Evolutionary conservation across 2,329 filamentous ascomycete species (phyloP).

Genomic region (Fusarium sp.): DNA sequence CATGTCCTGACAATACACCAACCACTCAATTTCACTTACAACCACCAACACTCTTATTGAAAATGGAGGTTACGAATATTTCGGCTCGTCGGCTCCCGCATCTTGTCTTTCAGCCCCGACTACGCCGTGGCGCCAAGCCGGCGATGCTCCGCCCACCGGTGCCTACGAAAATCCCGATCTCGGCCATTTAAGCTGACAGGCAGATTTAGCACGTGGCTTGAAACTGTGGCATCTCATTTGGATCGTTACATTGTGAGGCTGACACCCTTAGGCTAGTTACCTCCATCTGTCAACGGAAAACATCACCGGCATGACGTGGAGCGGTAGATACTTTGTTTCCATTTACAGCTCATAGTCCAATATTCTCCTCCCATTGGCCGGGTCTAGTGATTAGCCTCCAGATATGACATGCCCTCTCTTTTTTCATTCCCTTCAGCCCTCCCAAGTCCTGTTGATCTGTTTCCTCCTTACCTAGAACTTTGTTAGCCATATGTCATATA

Average conservation of each 20-base stretch:
- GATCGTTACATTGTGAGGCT: conserved; percentile 33
- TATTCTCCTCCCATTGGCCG: conserved; percentile 24
- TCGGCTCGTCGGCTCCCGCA: conserved; percentile 2
- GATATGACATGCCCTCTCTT: conserved; percentile 34
- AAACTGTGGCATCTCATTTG: not conserved
- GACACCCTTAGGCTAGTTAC: conserved; percentile 21
- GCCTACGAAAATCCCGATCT: conserved; percentile 1
- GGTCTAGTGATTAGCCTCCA: conserved; percentile 36
- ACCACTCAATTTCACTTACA: not conserved
- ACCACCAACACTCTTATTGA: not conserved
- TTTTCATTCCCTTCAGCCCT: conserved; percentile 49
- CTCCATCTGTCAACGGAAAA: not conserved
- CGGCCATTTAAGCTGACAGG: conserved; percentile 2
- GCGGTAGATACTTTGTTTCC: conserved; percentile 27
- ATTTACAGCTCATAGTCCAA: conserved; percentile 43
- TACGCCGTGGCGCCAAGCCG: conserved; percentile 33
- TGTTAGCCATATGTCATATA: conserved; percentile 49
- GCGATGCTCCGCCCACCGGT: conserved; percentile 24
- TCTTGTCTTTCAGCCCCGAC: conserved; percentile 15
- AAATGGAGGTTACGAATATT: no score
- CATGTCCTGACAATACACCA: conserved; percentile 17
- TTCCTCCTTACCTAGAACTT: conserved; percentile 67
- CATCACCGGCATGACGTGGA: conserved; percentile 9
- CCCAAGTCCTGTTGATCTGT: conserved; percentile 76
- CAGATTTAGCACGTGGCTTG: conserved; percentile 15